phyloP scores from a whole-genome alignment of 1,284 basidiomycete genomes.

The Cystobasidium pallidum region DNA sequence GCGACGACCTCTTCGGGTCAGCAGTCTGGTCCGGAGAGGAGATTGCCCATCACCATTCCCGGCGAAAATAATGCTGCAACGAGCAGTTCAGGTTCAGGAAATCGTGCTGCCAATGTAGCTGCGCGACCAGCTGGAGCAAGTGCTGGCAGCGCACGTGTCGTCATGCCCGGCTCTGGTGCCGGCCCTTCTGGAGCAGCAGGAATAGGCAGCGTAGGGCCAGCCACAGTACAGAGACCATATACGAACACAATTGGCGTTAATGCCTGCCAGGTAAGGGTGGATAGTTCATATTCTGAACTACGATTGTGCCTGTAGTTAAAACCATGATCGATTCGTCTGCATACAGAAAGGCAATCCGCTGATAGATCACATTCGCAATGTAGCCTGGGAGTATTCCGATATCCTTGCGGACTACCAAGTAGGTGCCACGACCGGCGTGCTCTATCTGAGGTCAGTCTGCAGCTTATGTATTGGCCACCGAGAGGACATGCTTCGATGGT shows the following conservation, averaged over 20 bases:
- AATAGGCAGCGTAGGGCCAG: conserved; percentile 31
- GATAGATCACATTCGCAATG: conserved; percentile 78
- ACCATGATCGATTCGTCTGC: conserved; percentile 1
- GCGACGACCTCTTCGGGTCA: conserved; percentile 19
- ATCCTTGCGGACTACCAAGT: conserved; percentile 92
- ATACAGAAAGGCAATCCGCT: conserved; percentile 84
- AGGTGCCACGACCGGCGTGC: conserved; percentile 88
- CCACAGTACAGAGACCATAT: conserved; percentile 45
- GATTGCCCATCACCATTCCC: conserved; percentile 15
- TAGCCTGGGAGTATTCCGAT: conserved; percentile 92
- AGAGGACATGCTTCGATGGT: neutral
- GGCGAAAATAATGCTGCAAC: neutral
- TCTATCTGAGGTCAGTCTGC: conserved; percentile 77
- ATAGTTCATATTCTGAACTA: neutral
- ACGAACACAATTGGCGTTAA: conserved; percentile 69
- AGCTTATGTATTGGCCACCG: neutral
- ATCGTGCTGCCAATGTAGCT: conserved; percentile 7
- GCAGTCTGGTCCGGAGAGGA: conserved; percentile 3
- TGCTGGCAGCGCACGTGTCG: conserved; percentile 39
- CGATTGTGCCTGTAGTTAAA: neutral
- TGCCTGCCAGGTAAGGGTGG: conserved; percentile 62
- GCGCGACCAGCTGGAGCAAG: conserved; percentile 22
- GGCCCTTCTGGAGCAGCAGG: neutral
- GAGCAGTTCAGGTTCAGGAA: neutral
- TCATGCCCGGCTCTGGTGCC: conserved; percentile 19